phyloP scores from a whole-genome alignment of 352 stramenopile species.

The Phytophthora hybrid region DNA sequence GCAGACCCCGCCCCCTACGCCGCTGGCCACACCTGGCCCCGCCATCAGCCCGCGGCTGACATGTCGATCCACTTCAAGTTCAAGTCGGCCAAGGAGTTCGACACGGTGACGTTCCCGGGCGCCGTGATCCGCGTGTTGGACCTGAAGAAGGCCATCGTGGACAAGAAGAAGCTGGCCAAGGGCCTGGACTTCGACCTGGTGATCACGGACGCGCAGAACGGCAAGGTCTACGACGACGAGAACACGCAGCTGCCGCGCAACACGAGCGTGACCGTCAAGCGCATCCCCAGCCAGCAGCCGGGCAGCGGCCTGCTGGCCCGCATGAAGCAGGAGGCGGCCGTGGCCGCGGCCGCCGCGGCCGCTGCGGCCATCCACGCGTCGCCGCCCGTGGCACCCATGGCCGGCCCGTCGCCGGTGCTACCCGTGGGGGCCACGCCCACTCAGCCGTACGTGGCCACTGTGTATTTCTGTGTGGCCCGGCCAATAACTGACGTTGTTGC shows the following conservation, averaged over 20 bases:
- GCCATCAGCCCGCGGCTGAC: background rate
- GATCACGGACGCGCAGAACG: constrained; percentile 93
- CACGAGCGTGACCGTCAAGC: constrained; percentile 93
- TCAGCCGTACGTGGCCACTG: constrained; percentile 51
- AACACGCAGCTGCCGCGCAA: constrained; percentile 91
- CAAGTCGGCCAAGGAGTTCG: constrained; percentile 92
- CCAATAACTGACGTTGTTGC: constrained; percentile 24
- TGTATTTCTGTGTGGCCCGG: constrained; percentile 3
- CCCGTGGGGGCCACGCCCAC: constrained; percentile 33
- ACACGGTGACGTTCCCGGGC: constrained; percentile 87
- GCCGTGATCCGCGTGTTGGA: constrained; percentile 89
- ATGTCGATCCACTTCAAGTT: constrained; percentile 95
- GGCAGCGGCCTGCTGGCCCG: constrained; percentile 80
- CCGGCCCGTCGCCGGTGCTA: constrained; percentile 49
- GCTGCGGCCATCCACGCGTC: constrained; percentile 48
- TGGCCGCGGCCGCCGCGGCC: constrained; percentile 58
- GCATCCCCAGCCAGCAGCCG: constrained; percentile 84
- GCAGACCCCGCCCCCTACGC: too few species aligned
- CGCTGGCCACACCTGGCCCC: too few species aligned
- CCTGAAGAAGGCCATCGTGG: constrained; percentile 94
- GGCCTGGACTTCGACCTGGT: constrained; percentile 93
- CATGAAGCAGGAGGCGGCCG: constrained; percentile 87
- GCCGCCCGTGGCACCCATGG: constrained; percentile 52
- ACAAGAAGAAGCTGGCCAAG: constrained; percentile 94
- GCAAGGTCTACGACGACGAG: constrained; percentile 93